A percentile compares a stretch with the other conserved stretches of the same genome.
phyloP scores from a whole-genome alignment of 805 yeast species.

The Gaillardinia entomophila region DNA sequence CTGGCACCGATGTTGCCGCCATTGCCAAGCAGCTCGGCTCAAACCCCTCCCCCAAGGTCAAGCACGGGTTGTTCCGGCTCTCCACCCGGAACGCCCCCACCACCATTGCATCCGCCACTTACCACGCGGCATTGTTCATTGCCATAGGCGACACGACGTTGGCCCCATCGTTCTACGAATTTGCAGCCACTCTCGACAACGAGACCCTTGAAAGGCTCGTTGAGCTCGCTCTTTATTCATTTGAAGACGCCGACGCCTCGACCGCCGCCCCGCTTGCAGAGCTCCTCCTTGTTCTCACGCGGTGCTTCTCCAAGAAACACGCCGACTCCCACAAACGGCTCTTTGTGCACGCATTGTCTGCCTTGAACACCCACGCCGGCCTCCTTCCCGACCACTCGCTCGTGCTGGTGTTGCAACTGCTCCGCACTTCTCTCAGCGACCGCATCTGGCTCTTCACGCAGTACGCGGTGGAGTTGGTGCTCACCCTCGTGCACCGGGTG shows the following conservation, averaged over 20 bases:
- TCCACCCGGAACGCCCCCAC: slow-evolving; percentile 10
- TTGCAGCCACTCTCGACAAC: slow-evolving; percentile 3
- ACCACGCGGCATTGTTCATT: slow-evolving; percentile 9
- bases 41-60: slow-evolving; percentile 6
- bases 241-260: slow-evolving; percentile 7
- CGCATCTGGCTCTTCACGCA: slow-evolving; percentile 59
- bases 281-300: slow-evolving; percentile 12
- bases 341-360: slow-evolving; percentile 24
- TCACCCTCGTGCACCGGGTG: slow-evolving; percentile 33
- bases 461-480: slow-evolving; percentile 53
- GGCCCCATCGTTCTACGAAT: slow-evolving; percentile 7
- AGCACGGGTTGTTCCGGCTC: slow-evolving; percentile 21
- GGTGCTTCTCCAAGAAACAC: slow-evolving; percentile 7
- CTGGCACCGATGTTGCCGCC: no score
- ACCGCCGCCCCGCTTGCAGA: slow-evolving; percentile 10
- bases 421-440: slow-evolving; percentile 42
- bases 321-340: slow-evolving; percentile 7
- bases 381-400: slow-evolving; percentile 4
- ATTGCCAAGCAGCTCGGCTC: slow-evolving; percentile 2
- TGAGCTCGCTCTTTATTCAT: slow-evolving; percentile 11
- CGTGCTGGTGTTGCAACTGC: slow-evolving; percentile 6
- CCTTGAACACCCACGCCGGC: slow-evolving; percentile 2
- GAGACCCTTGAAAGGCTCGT: slow-evolving; percentile 8
- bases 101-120: slow-evolving; percentile 7
- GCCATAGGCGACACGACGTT: slow-evolving; percentile 2